Percentiles rank a stretch among this genome's conserved stretches.
Evolutionary conservation across 1,139 yeast species (phyloP).

Genomic region (Sugiyamaella pinicola): DNA sequence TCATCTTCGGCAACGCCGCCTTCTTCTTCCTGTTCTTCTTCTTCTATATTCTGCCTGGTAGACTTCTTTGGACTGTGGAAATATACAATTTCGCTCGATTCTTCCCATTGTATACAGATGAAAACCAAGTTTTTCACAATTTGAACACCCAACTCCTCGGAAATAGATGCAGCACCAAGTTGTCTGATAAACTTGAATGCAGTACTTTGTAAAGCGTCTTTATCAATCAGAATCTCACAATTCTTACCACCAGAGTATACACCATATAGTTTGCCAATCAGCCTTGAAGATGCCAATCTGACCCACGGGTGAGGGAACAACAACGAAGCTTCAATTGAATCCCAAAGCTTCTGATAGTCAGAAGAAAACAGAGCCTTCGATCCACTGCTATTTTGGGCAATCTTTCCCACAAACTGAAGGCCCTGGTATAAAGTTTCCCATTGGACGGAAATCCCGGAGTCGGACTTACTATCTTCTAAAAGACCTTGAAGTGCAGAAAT

Average conservation of each 20-base stretch:
- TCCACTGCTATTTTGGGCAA: constrained; percentile 28
- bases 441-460: constrained; percentile 35
- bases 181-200: constrained; percentile 74
- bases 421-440: constrained; percentile 83
- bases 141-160: constrained; percentile 66
- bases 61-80: constrained; percentile 17
- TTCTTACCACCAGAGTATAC: constrained; percentile 40
- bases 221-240: constrained; percentile 28
- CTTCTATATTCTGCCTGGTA: constrained; percentile 32
- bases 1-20: constrained; percentile 29
- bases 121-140: constrained; percentile 67
- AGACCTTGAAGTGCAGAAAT: constrained; percentile 30
- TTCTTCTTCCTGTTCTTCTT: constrained; percentile 35
- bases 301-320: constrained; percentile 94
- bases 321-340: constrained; percentile 54
- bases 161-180: constrained; percentile 72
- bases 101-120: constrained; percentile 66
- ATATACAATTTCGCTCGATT: constrained; percentile 42
- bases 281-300: constrained; percentile 66
- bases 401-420: constrained; percentile 53
- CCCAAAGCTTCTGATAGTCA: constrained; percentile 51
- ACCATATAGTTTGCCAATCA: constrained; percentile 55
- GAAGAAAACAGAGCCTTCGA: constrained; percentile 40
- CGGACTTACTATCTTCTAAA: constrained; percentile 30
- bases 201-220: constrained; percentile 55